Conservation (phyloP, 2,329 filamentous ascomycete species). For the Calonectria naviculata region DNA sequence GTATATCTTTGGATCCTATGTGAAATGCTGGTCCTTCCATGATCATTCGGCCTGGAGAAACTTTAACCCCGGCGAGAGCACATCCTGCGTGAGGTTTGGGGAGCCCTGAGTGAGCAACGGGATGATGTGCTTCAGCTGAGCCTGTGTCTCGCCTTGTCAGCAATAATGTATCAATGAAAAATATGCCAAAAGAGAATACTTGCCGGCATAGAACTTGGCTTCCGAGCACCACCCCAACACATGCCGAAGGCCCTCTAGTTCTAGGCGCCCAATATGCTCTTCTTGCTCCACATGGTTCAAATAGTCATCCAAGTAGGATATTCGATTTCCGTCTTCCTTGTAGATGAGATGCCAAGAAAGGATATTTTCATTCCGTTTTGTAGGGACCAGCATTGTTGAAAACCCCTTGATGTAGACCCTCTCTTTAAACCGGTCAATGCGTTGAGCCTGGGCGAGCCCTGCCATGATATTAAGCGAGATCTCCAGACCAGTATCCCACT, state of each 20-base stretch:
- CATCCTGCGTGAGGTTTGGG: background rate
- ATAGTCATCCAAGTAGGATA: constrained; percentile 16
- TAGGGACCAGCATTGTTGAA: constrained; percentile 20
- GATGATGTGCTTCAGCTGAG: background rate
- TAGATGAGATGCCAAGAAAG: constrained; percentile 25
- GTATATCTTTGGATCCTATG: background rate
- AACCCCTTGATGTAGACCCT: constrained; percentile 24
- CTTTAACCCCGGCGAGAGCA: background rate
- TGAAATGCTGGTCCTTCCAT: background rate
- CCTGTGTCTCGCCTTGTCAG: background rate
- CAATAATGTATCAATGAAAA: background rate
- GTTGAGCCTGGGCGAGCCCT: constrained; percentile 3
- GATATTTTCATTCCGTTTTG: background rate
- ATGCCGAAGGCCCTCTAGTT: constrained; percentile 9
- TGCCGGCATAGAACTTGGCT: constrained; percentile 11
- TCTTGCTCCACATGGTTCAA: background rate
- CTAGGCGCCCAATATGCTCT: background rate
- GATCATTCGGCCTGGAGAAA: background rate
- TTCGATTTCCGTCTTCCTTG: constrained; percentile 7
- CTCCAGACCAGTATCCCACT: constrained; percentile 15
- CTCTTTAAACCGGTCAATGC: constrained; percentile 5
- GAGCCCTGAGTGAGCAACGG: background rate
- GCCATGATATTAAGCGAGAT: constrained; percentile 23
- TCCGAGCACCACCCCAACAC: constrained; percentile 17
- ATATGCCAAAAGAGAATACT: background rate